Conservation (phyloP, 129 eudicot genomes). For the Tagetes erecta region DNA sequence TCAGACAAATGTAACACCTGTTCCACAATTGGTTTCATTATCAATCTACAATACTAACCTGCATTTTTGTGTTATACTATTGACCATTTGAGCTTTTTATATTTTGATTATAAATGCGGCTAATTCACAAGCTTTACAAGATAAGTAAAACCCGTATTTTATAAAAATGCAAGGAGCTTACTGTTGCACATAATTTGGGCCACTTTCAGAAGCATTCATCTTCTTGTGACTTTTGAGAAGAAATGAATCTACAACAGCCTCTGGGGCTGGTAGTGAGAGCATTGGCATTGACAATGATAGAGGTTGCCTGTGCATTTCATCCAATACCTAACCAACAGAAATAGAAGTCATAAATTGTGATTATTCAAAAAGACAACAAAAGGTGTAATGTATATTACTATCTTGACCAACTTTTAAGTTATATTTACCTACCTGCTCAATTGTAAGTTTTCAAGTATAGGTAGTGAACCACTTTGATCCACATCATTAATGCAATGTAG, state of each 20-base stretch:
- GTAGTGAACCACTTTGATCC: neutral
- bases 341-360: neutral
- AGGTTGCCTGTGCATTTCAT: slow-evolving; percentile 82
- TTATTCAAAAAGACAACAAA: slow-evolving; percentile 6
- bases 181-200: slow-evolving; percentile 68
- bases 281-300: slow-evolving; percentile 62
- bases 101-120: slow-evolving; percentile 4
- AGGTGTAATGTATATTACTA: neutral
- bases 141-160: neutral
- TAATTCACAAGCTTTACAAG: slow-evolving; percentile 3
- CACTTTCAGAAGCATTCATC: slow-evolving; percentile 40
- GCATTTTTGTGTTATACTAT: neutral
- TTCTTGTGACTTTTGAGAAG: slow-evolving; percentile 65
- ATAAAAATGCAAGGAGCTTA: slow-evolving; percentile 39
- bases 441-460: neutral
- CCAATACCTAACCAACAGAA: slow-evolving; percentile 61
- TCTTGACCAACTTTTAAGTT: neutral
- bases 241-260: slow-evolving; percentile 73
- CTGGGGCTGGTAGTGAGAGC: slow-evolving; percentile 75
- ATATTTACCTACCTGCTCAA: neutral
- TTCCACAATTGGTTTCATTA: slow-evolving; percentile 15
- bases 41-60: neutral
- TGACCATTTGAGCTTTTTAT: slow-evolving; percentile 12
- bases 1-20: slow-evolving; percentile 75
- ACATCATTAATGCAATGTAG: neutral